These are phyloP conservation scores for Amoeboaphelidium protococcarum DNA, from an alignment of 371 early-diverging fungal species.

Conservation along the genomic window DNA sequence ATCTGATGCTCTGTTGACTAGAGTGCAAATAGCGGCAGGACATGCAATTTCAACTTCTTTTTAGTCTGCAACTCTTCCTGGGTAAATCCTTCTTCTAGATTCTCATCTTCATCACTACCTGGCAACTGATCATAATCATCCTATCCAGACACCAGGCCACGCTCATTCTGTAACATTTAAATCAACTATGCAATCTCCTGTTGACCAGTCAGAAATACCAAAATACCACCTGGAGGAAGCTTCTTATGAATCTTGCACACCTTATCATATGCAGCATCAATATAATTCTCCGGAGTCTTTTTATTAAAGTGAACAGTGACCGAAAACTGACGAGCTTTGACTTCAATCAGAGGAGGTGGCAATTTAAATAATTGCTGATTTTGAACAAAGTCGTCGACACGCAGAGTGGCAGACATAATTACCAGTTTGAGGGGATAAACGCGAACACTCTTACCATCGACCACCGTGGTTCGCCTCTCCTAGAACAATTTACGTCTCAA, in stretches of 20 bases:
- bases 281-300: constrained; percentile 15
- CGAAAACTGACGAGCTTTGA: constrained; percentile 67
- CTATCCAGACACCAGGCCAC: too few relatives aligned
- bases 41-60: constrained; percentile 11
- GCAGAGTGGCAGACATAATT: constrained; percentile 96
- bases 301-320: constrained; percentile 67
- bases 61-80: constrained; percentile 2
- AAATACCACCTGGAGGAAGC: constrained; percentile 6
- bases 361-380: constrained; percentile 44
- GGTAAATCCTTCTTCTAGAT: constrained; percentile 18
- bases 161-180: constrained; percentile 6
- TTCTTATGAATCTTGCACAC: constrained; percentile 41
- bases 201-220: constrained; percentile 29
- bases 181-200: neutral
- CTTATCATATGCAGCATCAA: constrained; percentile 52
- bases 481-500: constrained; percentile 23
- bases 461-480: constrained; percentile 10
- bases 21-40: constrained; percentile 11
- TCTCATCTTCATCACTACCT: constrained; percentile 10
- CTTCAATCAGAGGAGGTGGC: constrained; percentile 59
- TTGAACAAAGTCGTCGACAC: constrained; percentile 68
- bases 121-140: constrained; percentile 11
- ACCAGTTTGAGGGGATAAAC: constrained; percentile 75
- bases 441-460: too few relatives aligned
- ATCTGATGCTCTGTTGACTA: constrained; percentile 15